Base-by-base conservation (phyloP, 306 rosid species). In the Rosa lucieae region DNA sequence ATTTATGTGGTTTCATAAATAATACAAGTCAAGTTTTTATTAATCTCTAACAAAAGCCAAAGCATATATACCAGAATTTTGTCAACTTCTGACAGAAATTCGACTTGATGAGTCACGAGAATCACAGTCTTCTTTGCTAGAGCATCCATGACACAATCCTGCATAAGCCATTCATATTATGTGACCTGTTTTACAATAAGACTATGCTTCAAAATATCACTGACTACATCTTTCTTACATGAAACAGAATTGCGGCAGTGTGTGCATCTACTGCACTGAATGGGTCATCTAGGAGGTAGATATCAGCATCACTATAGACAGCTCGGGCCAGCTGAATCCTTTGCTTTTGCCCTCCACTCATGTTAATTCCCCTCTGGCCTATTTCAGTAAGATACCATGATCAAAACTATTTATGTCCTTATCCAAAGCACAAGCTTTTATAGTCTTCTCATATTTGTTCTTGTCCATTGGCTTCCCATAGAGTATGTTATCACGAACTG, bases 341-440 rank as follows among this genome's bases (percentile, higher is more conserved):
- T 62, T 93, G 97, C 83, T 91, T 93, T 79, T 93, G 98, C 62
- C 98, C 98, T 77, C 94, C 98, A 79, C 98, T 93, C 94, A 93
- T 71, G 88, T 93, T 93, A 53, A 91, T 76, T 73, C 98, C 97
- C 88, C 98, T 63, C 86, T 93, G 93, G 15, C 98, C 98, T 39
- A 93, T 91, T 86, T 93, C 98, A 55, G 97, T 91, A 51, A 89
- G 94, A 81, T 91, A 32, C 97, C 97, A 61, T 93, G 89, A 70
- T 87, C 83, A 77, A 93, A 89, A 75, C 78, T 83, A 44, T 77
- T 74, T 6, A 93, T 86, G 73, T 91, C 98, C 70, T 87, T 85
- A 61, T 89, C 91, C 56, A 93, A 85, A 26, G 98, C 94, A 85
- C 94, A 93, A 10, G 85, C 88, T 74, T 81, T 89, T 62, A 91